Evolutionary conservation across 495 filamentous ascomycete species (phyloP), one percentile per base, ranked within the genome.

Genomic region (Aspergillus conjunctus): DNA sequence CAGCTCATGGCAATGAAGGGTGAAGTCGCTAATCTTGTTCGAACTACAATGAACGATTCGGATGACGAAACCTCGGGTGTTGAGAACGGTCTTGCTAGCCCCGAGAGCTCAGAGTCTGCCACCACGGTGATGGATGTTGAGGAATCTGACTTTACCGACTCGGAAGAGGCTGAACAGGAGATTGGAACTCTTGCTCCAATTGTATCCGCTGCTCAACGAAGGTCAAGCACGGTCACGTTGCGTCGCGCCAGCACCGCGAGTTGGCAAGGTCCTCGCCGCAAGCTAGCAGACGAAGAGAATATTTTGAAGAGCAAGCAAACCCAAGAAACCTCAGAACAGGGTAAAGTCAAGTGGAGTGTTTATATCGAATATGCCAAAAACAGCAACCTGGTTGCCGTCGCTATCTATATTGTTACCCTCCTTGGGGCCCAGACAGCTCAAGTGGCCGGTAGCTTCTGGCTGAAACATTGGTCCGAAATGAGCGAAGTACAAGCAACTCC

Each of bases 311-410:
- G 88, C 58, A 91, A 86, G 66, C 92, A 96, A 72, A 85, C 82
- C 15, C 92, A 95, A 70, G 95, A 99, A 72, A 85, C 86, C 54
- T 84, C 84, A 0, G 90, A 97, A 70, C 91, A 98, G 71, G 95
- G 95, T 49, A 96, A 97, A 70, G 95, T 99, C 58, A 97, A 96
- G 73, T 97, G 95, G 92, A 83, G 86, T 65, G 91, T 95, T 2
- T 95, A 95, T 60, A 74, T 73, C 33, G 91, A 93, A 73, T 97
- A 98, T 68, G 93, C 93, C 34, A 97, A 93, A 74, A 91, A 91
- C 17, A 96, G 90, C 78, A 97, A 98, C 68, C 72, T 97, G 7
- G 74, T 80, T 20, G 95, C 94, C 10, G 95, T 99, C 20, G 66
- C 68, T 31, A 80, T 97, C 63, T 99, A 99, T 71, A 69, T 94